Evolutionary conservation across 108 stramenopile species (phyloP), one percentile per base, ranked within the genome.

Genomic region (Nitzschia sp.): DNA sequence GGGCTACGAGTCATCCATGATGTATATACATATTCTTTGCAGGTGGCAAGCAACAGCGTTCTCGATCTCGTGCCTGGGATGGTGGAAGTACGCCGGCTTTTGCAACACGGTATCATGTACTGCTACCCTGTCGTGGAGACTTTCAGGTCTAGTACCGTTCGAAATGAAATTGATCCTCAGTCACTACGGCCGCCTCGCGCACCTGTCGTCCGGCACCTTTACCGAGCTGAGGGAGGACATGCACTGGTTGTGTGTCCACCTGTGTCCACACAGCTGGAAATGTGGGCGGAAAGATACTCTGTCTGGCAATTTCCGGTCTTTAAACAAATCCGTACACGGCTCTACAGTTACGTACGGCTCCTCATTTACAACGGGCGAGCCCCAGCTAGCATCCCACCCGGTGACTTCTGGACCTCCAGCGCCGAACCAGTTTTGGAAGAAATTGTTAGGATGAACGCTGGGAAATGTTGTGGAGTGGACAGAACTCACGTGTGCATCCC

Each of bases 71-170:
- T 27, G 22, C 68, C 53, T 15, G 34, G 53, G 0, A 54, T 53
- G 34, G 44, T 69, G 45, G 68, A 69, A 35, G 36, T 58, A 0
- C 29, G 53, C 2, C 56, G 68, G 15, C 41, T 69, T 27, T 34
- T 58, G 13, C 55, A 59, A 52, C 57, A 59, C 34, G 64, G 72
- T 9, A 32, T 66, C 9, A 13, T 73, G 11, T 73, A 58, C 33
- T 73, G 72, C 21, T 52, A 53, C 28, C 72, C 72, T 0, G 5
- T 73, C 16, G 28, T 73, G 23, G 72, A 73, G 58, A 73, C 60
- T 11, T 58, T 66, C 33, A 45, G 41, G 28, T 27, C 47, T 2
- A 32, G 13, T 15, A 6, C 25, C 1, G 31, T n/a, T 21, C 48
- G 48, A 50, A n/a, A 22, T n/a, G 4, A 1, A 15, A 25, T 11